phyloP scores from a whole-genome alignment of 1,284 basidiomycete species.

The Inonotus hispidus region DNA sequence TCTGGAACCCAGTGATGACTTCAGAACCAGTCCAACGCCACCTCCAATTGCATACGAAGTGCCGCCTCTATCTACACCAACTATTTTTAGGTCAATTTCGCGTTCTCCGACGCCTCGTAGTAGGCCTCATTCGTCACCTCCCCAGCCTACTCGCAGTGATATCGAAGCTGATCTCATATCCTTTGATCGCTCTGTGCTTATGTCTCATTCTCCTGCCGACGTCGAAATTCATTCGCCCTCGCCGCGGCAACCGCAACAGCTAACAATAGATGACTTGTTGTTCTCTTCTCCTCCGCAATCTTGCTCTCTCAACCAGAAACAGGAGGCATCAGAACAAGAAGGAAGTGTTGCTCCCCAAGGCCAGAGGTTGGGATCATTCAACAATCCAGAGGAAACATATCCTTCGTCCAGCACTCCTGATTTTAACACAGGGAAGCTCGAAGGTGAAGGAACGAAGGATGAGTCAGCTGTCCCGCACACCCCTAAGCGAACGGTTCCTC shows the following conservation, averaged over 20 bases:
- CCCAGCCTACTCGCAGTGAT: background rate
- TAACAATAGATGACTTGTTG: conserved; percentile 17
- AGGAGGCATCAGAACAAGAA: background rate
- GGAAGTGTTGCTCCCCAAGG: background rate
- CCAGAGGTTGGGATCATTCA: no score
- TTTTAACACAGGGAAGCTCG: background rate
- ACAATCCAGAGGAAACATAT: background rate
- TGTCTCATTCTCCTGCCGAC: background rate
- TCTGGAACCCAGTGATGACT: background rate
- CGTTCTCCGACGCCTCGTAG: conserved; percentile 1
- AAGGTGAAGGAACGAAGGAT: background rate
- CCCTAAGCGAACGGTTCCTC: background rate
- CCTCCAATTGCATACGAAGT: background rate
- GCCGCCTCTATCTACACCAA: background rate
- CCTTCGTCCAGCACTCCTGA: background rate
- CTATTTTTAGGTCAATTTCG: background rate
- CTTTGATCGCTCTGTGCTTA: conserved; percentile 14
- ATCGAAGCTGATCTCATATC: conserved; percentile 14
- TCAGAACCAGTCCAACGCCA: background rate
- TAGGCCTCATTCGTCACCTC: background rate
- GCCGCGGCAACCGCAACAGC: conserved; percentile 6
- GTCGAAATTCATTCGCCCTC: conserved; percentile 12
- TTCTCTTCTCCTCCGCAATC: conserved; percentile 10
- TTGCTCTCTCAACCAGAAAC: background rate
- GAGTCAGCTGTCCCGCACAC: background rate